Base-by-base conservation (phyloP, 225 moss, liverwort and hornwort species). In the Lunularia cruciata region DNA sequence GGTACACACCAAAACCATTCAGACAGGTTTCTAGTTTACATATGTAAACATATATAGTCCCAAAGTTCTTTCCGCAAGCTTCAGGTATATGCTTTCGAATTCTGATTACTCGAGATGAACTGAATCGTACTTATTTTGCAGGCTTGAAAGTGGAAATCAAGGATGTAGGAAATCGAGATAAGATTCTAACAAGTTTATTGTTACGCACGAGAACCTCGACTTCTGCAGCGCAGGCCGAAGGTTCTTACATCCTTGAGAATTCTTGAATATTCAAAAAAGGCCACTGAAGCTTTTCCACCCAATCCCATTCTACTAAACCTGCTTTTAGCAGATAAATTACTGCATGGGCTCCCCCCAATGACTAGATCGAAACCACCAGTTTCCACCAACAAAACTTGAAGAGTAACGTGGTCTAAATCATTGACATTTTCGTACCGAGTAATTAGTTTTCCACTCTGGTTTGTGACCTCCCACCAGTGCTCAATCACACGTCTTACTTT, bases 311-410 rank as follows among this genome's bases (percentile, higher is more conserved):
- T 78, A 12, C 76, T 80, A 57, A 75, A 78, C 25, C 86, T 80
- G 69, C 88, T 92, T 70, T 86, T 95, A 0, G 89, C 88, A 0
- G 90, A 85, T 0, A 95, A 72, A 8, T 90, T 90, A 38, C 90
- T 95, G 65, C 86, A 95, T 6, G 95, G 95, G 31, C 86, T 95
- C 1, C 92, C 92, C 28, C 95, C 92, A 63, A 95, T 88, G 14
- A 95, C 75, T 3, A 95, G 76, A 64, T 95, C 95, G 64, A 95
- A 92, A 3, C 92, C 91, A 0, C 83, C 76, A 7, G 81, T 85
- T 34, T 72, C 73, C 0, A 72, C 63, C 28, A 88, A 74, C 36
- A 92, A 67, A 0, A 70, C 60, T 33, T 75, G 66, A 43, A 90
- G 63, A 6, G 72, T 71, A 30, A 53, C 70, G 15, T 75, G 53